Evolutionary conservation across 2,329 filamentous ascomycete genomes (phyloP).

Genomic region (Aureobasidium zeae): DNA sequence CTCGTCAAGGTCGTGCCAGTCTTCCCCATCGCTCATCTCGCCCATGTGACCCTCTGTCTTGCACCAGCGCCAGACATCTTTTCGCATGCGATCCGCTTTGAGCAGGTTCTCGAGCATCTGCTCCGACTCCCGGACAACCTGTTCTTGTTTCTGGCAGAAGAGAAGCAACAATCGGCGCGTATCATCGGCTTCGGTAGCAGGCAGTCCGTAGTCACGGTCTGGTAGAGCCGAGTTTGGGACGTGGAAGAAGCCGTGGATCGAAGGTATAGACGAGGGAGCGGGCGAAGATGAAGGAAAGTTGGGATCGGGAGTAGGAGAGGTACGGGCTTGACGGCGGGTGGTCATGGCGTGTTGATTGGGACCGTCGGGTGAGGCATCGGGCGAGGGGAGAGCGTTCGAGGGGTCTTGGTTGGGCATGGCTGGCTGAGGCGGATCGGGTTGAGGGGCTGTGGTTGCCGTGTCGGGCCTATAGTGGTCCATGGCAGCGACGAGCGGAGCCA

Average conservation of each 20-base stretch:
- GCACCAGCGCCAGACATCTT: constrained; percentile 62
- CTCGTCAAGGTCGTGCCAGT: constrained; percentile 78
- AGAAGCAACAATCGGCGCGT: constrained; percentile 63
- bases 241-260: constrained; percentile 66
- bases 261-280: constrained; percentile 42
- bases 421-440: constrained; percentile 1
- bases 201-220: constrained; percentile 63
- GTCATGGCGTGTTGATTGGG: constrained; percentile 43
- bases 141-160: constrained; percentile 79
- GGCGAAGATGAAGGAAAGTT: constrained; percentile 29
- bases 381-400: not conserved
- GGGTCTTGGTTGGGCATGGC: constrained; percentile 14
- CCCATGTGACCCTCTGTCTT: constrained; percentile 69
- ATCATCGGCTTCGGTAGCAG: constrained; percentile 66
- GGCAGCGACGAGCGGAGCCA: not conserved
- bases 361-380: constrained; percentile 7
- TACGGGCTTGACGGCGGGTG: constrained; percentile 45
- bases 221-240: constrained; percentile 53
- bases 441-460: not conserved
- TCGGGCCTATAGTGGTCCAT: constrained; percentile 13
- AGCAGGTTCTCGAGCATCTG: constrained; percentile 62
- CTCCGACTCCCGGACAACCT: constrained; percentile 62
- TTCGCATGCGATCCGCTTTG: constrained; percentile 61
- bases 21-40: constrained; percentile 80
- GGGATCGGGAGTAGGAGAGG: constrained; percentile 28